These are phyloP conservation scores for Aspergillus tanneri DNA, from an alignment of 2,329 filamentous ascomycete genomes.

Conservation along the genomic window DNA sequence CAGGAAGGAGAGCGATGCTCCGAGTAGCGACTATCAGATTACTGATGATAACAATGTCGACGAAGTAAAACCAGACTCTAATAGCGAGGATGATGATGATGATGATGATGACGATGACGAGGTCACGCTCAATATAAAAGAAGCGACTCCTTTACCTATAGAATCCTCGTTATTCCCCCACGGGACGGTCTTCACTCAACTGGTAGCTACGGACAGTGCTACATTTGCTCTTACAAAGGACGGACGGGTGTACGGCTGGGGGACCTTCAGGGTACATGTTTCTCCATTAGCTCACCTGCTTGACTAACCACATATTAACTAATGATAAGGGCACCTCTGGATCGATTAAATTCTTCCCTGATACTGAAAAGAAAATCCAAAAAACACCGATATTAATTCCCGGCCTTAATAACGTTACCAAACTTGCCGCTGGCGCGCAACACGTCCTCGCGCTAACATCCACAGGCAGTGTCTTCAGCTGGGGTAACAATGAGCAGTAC, in stretches of 20 bases:
- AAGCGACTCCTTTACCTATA: conserved; percentile 65
- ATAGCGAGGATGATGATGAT: conserved; percentile 42
- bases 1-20: too few relatives aligned
- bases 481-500: conserved; percentile 71
- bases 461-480: conserved; percentile 65
- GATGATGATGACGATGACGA: conserved; percentile 58
- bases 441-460: conserved; percentile 68
- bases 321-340: conserved; percentile 53
- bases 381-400: conserved; percentile 48
- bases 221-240: conserved; percentile 74
- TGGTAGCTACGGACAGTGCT: conserved; percentile 71
- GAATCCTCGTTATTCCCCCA: conserved; percentile 55
- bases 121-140: conserved; percentile 65
- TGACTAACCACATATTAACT: conserved; percentile 4
- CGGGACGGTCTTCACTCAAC: conserved; percentile 63
- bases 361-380: conserved; percentile 37
- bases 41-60: conserved; percentile 27
- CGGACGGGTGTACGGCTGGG: conserved; percentile 78
- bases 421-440: conserved; percentile 68
- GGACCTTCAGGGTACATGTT: conserved; percentile 66
- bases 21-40: too few relatives aligned
- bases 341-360: conserved; percentile 54
- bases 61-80: too few relatives aligned
- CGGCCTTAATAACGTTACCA: conserved; percentile 63
- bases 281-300: background rate